Conservation (phyloP, 1,284 basidiomycete species). For the Leccinum huronense region DNA sequence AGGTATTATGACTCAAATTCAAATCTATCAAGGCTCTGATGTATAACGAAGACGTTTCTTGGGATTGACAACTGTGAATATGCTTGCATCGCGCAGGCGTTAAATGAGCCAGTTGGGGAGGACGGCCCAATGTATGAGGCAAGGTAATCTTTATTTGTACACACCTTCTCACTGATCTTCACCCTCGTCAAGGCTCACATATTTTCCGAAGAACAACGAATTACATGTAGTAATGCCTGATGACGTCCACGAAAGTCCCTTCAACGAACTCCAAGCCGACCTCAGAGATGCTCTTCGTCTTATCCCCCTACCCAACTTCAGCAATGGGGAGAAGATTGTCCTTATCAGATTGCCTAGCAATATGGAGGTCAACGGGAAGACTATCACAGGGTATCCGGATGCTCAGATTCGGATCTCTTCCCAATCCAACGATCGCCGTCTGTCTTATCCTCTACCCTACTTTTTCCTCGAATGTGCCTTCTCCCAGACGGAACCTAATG, state of each 20-base stretch:
- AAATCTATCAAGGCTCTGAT: not conserved
- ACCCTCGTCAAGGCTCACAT: not conserved
- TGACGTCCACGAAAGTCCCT: not conserved
- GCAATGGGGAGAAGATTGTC: too few species aligned
- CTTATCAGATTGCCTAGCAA: too few species aligned
- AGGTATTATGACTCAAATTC: not conserved
- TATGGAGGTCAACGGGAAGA: too few species aligned
- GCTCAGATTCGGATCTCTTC: too few species aligned
- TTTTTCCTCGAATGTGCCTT: too few species aligned
- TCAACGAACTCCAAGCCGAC: not conserved
- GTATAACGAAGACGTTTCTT: not conserved
- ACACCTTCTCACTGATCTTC: not conserved
- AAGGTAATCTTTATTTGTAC: not conserved
- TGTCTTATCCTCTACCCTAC: too few species aligned
- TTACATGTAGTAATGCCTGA: not conserved
- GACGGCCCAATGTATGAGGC: not conserved
- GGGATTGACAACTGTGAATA: not conserved
- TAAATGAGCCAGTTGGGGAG: not conserved
- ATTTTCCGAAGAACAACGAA: not conserved
- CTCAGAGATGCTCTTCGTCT: not conserved
- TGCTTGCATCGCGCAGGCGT: not conserved
- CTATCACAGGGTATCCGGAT: too few species aligned
- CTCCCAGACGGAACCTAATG: too few species aligned
- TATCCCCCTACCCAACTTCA: too few species aligned
- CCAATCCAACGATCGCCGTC: too few species aligned